A percentile compares a stretch with the other conserved stretches of the same genome.
Evolutionary conservation across 805 yeast species (phyloP).

Genomic region (Hanseniaspora nectarophila): DNA sequence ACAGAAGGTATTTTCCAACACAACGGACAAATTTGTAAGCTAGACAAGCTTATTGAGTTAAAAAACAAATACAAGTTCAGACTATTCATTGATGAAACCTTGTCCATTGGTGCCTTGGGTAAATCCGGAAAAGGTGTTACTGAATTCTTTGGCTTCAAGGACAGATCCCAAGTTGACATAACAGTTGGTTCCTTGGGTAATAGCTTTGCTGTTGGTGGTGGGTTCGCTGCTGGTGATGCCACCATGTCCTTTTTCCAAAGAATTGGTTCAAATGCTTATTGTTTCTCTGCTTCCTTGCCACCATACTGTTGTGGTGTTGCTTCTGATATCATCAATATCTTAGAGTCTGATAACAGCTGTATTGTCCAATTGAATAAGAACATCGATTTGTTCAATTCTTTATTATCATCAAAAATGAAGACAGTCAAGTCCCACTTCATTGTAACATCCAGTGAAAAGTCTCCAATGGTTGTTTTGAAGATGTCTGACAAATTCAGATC

Average conservation of each 20-base stretch:
- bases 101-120: constrained; percentile 80
- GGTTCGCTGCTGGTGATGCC: constrained; percentile 76
- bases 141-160: constrained; percentile 58
- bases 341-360: constrained; percentile 31
- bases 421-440: constrained; percentile 24
- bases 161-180: constrained; percentile 60
- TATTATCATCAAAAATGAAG: constrained; percentile 31
- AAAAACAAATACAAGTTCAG: constrained; percentile 77
- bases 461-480: constrained; percentile 62
- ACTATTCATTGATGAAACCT: constrained; percentile 74
- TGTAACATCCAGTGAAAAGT: constrained; percentile 44
- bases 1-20: constrained; percentile 83
- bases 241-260: constrained; percentile 88
- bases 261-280: constrained; percentile 78
- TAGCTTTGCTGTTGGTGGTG: constrained; percentile 78
- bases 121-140: constrained; percentile 71
- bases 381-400: constrained; percentile 30
- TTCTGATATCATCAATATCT: constrained; percentile 40
- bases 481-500: constrained; percentile 34
- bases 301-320: constrained; percentile 71
- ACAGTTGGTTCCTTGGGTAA: constrained; percentile 79
- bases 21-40: constrained; percentile 66
- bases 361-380: constrained; percentile 33
- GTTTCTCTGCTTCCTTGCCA: constrained; percentile 88
- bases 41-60: constrained; percentile 56